Conservation (phyloP, 2,329 filamentous ascomycete species). For the Colletotrichum camelliae region DNA sequence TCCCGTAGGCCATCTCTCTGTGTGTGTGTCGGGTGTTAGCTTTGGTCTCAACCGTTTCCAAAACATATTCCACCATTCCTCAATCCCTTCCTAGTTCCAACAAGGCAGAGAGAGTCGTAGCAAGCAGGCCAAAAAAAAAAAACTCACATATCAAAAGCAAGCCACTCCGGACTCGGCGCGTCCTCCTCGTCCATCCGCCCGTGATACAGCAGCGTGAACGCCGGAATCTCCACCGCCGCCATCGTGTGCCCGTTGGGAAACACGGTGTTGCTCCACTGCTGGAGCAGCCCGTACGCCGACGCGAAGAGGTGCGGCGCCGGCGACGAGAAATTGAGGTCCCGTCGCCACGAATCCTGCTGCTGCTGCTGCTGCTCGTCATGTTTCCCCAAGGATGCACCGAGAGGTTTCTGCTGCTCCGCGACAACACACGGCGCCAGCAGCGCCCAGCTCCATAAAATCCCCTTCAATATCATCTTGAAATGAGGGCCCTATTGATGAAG, state of each 20-base stretch:
- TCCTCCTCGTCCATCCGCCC: constrained; percentile 44
- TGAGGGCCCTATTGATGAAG: not conserved
- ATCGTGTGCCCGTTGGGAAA: constrained; percentile 56
- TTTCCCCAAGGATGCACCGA: not conserved
- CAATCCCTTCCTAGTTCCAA: no score
- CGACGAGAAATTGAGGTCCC: constrained; percentile 49
- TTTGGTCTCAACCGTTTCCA: no score
- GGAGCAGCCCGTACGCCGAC: constrained; percentile 48
- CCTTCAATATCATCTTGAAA: not conserved
- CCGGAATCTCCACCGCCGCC: constrained; percentile 48
- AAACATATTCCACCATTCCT: no score
- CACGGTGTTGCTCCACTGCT: constrained; percentile 57
- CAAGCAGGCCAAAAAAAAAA: not conserved
- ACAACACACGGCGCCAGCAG: not conserved
- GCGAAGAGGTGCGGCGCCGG: constrained; percentile 53
- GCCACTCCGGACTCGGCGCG: constrained; percentile 55
- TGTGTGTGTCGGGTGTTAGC: not conserved
- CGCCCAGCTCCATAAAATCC: not conserved
- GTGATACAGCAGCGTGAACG: constrained; percentile 55
- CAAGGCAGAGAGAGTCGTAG: not conserved
- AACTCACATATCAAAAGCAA: constrained; percentile 51
- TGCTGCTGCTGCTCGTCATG: not conserved
- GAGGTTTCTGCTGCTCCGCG: not conserved
- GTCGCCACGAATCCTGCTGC: not conserved
- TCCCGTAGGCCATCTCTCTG: constrained; percentile 57